phyloP scores from a whole-genome alignment of 257 asterid genomes.

The Nicotiana sylvestris region DNA sequence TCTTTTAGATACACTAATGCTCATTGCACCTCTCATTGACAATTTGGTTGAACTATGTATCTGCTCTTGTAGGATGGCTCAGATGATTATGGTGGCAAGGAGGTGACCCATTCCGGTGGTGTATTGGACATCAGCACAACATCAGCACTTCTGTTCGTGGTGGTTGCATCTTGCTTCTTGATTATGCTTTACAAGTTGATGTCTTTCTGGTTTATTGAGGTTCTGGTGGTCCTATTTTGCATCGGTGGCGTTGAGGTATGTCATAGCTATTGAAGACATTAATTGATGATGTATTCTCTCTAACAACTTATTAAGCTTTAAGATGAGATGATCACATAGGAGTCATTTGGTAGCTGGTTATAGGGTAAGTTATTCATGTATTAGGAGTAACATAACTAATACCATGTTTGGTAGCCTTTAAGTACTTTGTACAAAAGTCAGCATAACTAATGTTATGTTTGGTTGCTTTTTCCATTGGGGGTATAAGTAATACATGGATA shows the following conservation, averaged over 20 bases:
- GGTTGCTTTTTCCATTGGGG: no score
- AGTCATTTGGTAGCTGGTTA: no score
- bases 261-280: not conserved
- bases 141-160: slow-evolving; percentile 72
- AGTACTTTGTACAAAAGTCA: no score
- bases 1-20: not conserved
- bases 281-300: not conserved
- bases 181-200: slow-evolving; percentile 88
- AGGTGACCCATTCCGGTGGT: slow-evolving; percentile 41
- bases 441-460: no score
- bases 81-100: slow-evolving; percentile 48
- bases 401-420: no score
- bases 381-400: no score
- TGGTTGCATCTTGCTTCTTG: slow-evolving; percentile 88
- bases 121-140: slow-evolving; percentile 66
- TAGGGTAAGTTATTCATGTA: no score
- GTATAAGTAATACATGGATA: no score
- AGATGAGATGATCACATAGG: not conserved
- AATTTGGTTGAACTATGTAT: slow-evolving; percentile 7
- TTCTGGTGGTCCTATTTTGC: slow-evolving; percentile 88
- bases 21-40: slow-evolving; percentile 2
- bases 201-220: slow-evolving; percentile 82
- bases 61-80: slow-evolving; percentile 66
- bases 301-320: not conserved
- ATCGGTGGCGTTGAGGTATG: slow-evolving; percentile 94